phyloP scores from a whole-genome alignment of 2,329 filamentous ascomycete genomes.

The Microdochium paspali region DNA sequence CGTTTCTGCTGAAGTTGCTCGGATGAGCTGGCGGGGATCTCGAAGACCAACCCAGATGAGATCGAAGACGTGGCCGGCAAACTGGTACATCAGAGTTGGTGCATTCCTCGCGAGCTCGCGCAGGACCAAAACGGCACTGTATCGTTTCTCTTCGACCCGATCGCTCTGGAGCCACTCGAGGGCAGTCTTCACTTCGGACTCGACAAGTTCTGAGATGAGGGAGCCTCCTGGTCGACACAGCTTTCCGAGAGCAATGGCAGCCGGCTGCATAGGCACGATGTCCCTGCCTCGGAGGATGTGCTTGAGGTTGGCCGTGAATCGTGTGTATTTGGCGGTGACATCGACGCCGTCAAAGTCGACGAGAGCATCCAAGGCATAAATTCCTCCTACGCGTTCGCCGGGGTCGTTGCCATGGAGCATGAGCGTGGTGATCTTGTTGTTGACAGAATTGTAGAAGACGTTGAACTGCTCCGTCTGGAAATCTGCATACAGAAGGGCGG shows the following conservation, averaged over 20 bases:
- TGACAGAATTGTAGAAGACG: constrained; percentile 45
- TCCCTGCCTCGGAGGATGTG: constrained; percentile 86
- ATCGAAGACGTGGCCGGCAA: constrained; percentile 90
- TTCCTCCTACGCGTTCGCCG: constrained; percentile 80
- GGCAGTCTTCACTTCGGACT: constrained; percentile 92
- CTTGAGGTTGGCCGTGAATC: constrained; percentile 85
- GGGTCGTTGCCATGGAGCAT: constrained; percentile 82
- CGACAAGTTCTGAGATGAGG: constrained; percentile 88
- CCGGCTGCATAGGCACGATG: constrained; percentile 79
- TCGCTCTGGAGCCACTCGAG: constrained; percentile 96
- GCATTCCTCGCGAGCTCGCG: constrained; percentile 87
- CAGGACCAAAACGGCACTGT: constrained; percentile 84
- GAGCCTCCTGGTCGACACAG: constrained; percentile 88
- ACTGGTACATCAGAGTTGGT: constrained; percentile 90
- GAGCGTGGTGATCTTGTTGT: constrained; percentile 50
- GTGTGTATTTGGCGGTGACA: constrained; percentile 82
- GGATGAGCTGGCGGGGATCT: constrained; percentile 83
- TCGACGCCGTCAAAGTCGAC: constrained; percentile 97
- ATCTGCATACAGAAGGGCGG: constrained; percentile 44
- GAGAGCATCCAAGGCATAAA: constrained; percentile 83
- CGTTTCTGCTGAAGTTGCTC: constrained; percentile 83
- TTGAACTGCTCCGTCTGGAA: constrained; percentile 71
- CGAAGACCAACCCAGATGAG: constrained; percentile 92
- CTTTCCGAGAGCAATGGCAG: constrained; percentile 80
- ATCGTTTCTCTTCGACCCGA: constrained; percentile 83